Evolutionary conservation across 345 rosid genomes (phyloP).

Genomic region (Anastatica hierochuntica): DNA sequence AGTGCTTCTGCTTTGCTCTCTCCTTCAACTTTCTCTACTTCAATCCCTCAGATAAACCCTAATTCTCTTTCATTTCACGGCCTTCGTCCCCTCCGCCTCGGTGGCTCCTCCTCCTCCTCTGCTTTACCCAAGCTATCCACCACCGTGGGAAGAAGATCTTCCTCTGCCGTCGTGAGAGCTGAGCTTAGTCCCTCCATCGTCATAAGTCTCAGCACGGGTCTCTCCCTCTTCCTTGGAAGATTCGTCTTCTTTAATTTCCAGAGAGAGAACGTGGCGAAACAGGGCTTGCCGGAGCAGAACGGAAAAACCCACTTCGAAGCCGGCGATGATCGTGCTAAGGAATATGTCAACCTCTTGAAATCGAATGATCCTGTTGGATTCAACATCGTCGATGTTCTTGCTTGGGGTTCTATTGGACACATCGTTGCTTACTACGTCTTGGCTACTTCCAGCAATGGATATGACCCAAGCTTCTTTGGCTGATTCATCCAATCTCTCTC

Average conservation of each 20-base stretch:
- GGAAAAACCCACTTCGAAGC: slow-evolving; percentile 93
- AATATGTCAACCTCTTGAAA: slow-evolving; percentile 80
- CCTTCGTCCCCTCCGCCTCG: slow-evolving; percentile 30
- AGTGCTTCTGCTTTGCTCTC: slow-evolving; percentile 26
- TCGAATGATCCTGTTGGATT: slow-evolving; percentile 96
- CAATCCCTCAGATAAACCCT: slow-evolving; percentile 15
- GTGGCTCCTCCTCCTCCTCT: slow-evolving; percentile 10
- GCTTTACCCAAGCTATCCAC: slow-evolving; percentile 17
- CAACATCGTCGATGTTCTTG: slow-evolving; percentile 93
- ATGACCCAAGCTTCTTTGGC: slow-evolving; percentile 74
- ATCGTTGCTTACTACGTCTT: slow-evolving; percentile 93
- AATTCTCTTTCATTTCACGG: slow-evolving; percentile 32
- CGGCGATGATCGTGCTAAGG: slow-evolving; percentile 85
- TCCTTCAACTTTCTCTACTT: slow-evolving; percentile 16
- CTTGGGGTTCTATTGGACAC: slow-evolving; percentile 98
- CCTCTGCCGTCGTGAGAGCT: slow-evolving; percentile 37
- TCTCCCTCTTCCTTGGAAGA: slow-evolving; percentile 86
- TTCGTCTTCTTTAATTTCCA: slow-evolving; percentile 99
- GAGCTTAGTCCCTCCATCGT: slow-evolving; percentile 70
- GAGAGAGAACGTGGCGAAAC: slow-evolving; percentile 92
- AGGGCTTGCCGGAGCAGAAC: slow-evolving; percentile 97
- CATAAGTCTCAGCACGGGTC: slow-evolving; percentile 92
- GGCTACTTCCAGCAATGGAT: slow-evolving; percentile 94
- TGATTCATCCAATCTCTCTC: no score
- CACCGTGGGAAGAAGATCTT: slow-evolving; percentile 16